Evolutionary conservation across 331 rosid species (phyloP), one percentile per base, ranked within the genome.

Genomic region (Acacia pycnantha): DNA sequence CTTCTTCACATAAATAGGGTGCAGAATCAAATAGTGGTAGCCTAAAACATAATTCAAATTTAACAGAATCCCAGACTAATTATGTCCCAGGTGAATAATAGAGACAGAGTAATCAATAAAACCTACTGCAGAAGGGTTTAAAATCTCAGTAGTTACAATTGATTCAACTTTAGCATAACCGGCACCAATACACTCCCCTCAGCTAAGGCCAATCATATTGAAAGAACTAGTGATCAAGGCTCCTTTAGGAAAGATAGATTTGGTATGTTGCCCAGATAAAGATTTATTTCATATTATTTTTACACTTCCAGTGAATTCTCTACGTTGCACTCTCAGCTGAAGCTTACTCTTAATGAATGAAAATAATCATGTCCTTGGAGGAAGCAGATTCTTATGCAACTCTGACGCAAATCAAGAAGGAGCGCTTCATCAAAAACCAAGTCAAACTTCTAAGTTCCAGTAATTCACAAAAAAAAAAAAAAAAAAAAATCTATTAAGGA

Each of bases 131-230:
- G 54, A 51, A 73, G 24, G 31, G 26, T 12, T 27, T 48, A 27
- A 72, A 72, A 48, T 64, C 54, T 77, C 69, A 41, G 74, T 21
- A 77, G 22, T 56, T 56, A n/a, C 48, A 16, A 51, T 40, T 24
- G 27, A 54, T 61, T 31, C 54, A 79, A 77, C 70, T 59, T 72
- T 83, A 71, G 41, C 73, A 64, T 14, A 76, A 43, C 6, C 19
- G 27, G 41, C 65, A 51, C 61, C 31, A 50, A 21, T n/a, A 58
- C 15, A 37, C 27, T 70, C 77, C 46, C 46, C n/a, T 6, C 51
- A 48, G 50, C 50, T 40, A 77, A 64, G 21, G 53, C 46, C 71
- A 64, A 27, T 33, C 69, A 44, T 18, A 78, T 46, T 40, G 35
- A 67, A 71, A 77, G 50, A 12, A 46, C 35, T 5, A 22, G 53